These are phyloP conservation scores for Aureobasidium sp. DNA, from an alignment of 2,329 filamentous ascomycete species.

Conservation along the genomic window DNA sequence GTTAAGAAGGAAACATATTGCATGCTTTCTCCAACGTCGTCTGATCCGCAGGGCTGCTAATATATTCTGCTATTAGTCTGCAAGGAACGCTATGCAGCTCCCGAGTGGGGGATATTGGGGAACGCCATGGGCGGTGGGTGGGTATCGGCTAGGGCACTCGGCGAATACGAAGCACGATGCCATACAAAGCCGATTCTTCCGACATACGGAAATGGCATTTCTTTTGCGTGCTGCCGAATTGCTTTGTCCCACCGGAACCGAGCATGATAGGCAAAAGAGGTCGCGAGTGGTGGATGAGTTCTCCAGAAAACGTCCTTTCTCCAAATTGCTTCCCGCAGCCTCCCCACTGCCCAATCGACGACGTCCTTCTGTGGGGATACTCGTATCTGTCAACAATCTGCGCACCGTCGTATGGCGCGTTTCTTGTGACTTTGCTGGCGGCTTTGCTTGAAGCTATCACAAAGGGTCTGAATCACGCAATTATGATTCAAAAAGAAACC, in stretches of 20 bases:
- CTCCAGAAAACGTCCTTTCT: background rate
- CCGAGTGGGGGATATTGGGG: background rate
- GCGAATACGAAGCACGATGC: background rate
- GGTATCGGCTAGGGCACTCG: background rate
- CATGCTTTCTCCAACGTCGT: background rate
- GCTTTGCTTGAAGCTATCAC: background rate
- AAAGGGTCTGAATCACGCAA: background rate
- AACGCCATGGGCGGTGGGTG: background rate
- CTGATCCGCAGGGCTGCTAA: background rate
- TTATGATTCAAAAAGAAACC: background rate
- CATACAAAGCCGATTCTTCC: background rate
- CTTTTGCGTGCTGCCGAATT: background rate
- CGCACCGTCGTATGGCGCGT: background rate
- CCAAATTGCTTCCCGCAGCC: slow-evolving; percentile 2
- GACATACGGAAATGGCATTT: background rate
- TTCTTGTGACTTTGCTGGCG: no score
- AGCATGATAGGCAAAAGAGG: background rate
- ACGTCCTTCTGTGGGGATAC: background rate
- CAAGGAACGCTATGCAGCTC: background rate
- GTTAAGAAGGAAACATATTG: background rate
- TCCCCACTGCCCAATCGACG: background rate
- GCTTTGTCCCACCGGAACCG: background rate
- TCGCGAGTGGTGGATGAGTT: background rate
- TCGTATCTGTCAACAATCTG: background rate
- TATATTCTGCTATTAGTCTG: background rate